phyloP scores from a whole-genome alignment of 192 early-diverging fungal species.

The Rhizophlyctis rosea region DNA sequence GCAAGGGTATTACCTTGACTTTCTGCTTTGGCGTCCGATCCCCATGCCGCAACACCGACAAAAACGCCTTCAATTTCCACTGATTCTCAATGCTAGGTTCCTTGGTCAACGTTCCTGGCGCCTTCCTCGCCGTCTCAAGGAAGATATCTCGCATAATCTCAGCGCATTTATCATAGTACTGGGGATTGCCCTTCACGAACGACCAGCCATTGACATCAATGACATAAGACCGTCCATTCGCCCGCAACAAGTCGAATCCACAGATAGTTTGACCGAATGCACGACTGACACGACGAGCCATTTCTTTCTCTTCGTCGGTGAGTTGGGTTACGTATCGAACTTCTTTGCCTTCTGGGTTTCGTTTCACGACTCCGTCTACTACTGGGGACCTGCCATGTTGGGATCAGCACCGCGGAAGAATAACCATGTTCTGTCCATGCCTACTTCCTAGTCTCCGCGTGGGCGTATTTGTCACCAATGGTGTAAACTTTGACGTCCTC shows the following conservation, averaged over 20 bases:
- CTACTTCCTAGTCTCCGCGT: slow-evolving; percentile 94
- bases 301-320: slow-evolving; percentile 72
- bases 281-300: slow-evolving; percentile 65
- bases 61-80: slow-evolving; percentile 91
- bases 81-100: slow-evolving; percentile 66
- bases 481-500: slow-evolving; percentile 99
- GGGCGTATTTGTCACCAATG: slow-evolving; percentile 80
- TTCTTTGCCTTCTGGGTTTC: slow-evolving; percentile 97
- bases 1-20: slow-evolving; percentile 67
- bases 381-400: slow-evolving; percentile 81
- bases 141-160: slow-evolving; percentile 73
- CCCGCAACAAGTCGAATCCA: slow-evolving; percentile 90
- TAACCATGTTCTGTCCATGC: too few relatives aligned
- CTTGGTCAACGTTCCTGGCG: slow-evolving; percentile 19
- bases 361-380: slow-evolving; percentile 90
- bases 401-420: too few relatives aligned
- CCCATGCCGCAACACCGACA: slow-evolving; percentile 90
- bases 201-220: slow-evolving; percentile 99
- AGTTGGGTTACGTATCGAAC: slow-evolving; percentile 87
- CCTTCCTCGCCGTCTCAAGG: slow-evolving; percentile 52
- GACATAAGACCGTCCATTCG: slow-evolving; percentile 76
- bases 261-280: slow-evolving; percentile 94
- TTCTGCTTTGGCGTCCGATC: slow-evolving; percentile 98
- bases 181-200: slow-evolving; percentile 94
- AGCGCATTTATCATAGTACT: slow-evolving; percentile 88